These are phyloP conservation scores for Petrea volubilis DNA, from an alignment of 257 asterid genomes.

Conservation along the genomic window DNA sequence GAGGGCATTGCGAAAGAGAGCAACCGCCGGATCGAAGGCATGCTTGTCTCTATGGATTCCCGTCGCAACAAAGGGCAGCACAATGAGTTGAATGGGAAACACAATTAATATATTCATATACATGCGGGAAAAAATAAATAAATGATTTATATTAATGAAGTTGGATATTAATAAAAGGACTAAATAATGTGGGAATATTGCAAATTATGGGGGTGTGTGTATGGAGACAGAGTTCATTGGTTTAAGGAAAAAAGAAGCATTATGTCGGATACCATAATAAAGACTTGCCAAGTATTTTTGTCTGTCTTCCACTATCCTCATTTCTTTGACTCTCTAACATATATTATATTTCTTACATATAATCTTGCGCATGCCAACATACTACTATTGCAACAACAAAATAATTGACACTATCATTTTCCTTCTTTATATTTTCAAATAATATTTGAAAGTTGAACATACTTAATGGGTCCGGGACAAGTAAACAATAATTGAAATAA, in stretches of 20 bases:
- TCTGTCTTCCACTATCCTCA: slow-evolving; percentile 18
- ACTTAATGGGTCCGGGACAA: neutral
- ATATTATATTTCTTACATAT: too few relatives aligned
- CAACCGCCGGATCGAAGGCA: neutral
- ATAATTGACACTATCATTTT: neutral
- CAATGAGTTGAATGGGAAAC: slow-evolving; percentile 2
- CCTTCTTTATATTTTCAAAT: neutral
- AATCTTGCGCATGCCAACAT: neutral
- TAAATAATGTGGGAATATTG: slow-evolving; percentile 4
- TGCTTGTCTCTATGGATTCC: neutral
- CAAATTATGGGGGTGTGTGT: slow-evolving; percentile 26
- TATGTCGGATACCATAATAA: slow-evolving; percentile 19
- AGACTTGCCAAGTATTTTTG: neutral
- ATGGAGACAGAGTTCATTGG: slow-evolving; percentile 29
- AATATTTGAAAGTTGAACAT: too few relatives aligned
- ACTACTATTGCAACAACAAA: neutral
- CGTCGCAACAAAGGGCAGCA: neutral
- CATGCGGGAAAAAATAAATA: neutral
- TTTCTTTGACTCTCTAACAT: neutral
- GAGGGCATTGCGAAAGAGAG: too few relatives aligned
- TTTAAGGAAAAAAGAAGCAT: slow-evolving; percentile 15
- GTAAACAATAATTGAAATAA: too few relatives aligned
- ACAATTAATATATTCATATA: neutral
- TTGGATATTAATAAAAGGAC: neutral
- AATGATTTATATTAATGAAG: neutral